Base-by-base conservation (phyloP, 148 eudicot species). In the Fagopyrum tataricum region DNA sequence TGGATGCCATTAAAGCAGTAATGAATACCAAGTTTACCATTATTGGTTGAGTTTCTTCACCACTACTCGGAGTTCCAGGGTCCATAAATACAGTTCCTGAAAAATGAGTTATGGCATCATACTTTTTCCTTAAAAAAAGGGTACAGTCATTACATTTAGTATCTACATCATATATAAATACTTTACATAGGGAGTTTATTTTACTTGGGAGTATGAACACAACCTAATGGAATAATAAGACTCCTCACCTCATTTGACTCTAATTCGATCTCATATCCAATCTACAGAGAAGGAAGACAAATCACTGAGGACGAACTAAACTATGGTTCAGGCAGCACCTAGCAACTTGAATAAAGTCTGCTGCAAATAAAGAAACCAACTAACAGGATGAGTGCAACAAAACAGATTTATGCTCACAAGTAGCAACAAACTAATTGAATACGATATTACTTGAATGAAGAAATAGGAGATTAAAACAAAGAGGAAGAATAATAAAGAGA, bases 61-160 rank as follows among this genome's bases (percentile, higher is more conserved):
- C 88, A 72, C 55, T 61, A 44, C 77, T 59, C 18, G 70, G 74
- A 71, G 77, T 79, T 73, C 74, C 80, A 53, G 67, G 70, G 68
- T 84, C 87, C 88, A 88, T 86, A 46, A 56, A 74, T n/a, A 26
- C 23, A 52, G 6, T 13, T 44, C 21, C 77, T 44, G 47, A 62
- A 59, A 62, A 39, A 9, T 66, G 70, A 66, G 7, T 21, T 10
- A 55, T 55, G 62, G 7, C 26, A 55, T 5, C 23, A 55, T 55
- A 26, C 62, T 55, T 55, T 18, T 55, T 26, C 17, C 11, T 21
- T 7, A 10, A 11, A 23, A 21, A 56, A 20, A 56, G 0, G 0
- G 66, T 3, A n/a, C 15, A 1, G 4, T 9, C 26, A 56, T 59
- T 3, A 39, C 11, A 59, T 21, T 26, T 55, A 20, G 66, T 23